Evolutionary conservation across 768 basidiomycete genomes (phyloP), one percentile per base, ranked within the genome.

Genomic region (Lactifluus subvellereus): DNA sequence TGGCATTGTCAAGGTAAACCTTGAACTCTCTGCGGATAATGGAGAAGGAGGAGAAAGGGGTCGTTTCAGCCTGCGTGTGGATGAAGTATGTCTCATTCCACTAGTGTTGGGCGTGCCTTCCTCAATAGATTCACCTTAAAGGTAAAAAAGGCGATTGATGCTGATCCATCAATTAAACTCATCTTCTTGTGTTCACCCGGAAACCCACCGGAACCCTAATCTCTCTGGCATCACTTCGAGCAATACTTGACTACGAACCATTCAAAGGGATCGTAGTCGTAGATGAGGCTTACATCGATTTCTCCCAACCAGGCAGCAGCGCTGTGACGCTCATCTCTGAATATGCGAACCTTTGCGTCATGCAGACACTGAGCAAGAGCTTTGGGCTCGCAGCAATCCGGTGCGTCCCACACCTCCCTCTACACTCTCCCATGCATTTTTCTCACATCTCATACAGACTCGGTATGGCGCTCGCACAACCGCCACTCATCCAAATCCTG

Each of bases 261-360:
- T 98, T 91, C 82, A 91, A 86, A 68, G 97, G 97, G 8, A 85
- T 99, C 64, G 87, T 98, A 43, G 81, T 96, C 33, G 87, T 98
- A 6, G 97, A 99, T 71, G 97, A 99, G 73, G 97, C 97, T 0
- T 98, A 99, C 75, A 89, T 98, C 71, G 97, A 99, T 73, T 99
- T 98, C 69, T 84, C 89, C 0, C 80, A 80, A 0, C 72, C 78
- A 9, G 79, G 77, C 18, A 74, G 79, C 33, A 89, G 86, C 48
- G 90, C 92, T 0, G 84, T 80, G 14, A 77, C 81, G 4, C 77
- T 98, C 30, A 79, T 97, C 57, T 79, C 84, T 61, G 83, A 91
- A 53, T 98, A 91, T 71, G 84, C 83, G 10, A 99, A 99, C 70
- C 67, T 99, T 13, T 88, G 89, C 70, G 93, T 99, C n/a, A 85